phyloP scores from a whole-genome alignment of 306 rosid species.

The Lathyrus oleraceus region DNA sequence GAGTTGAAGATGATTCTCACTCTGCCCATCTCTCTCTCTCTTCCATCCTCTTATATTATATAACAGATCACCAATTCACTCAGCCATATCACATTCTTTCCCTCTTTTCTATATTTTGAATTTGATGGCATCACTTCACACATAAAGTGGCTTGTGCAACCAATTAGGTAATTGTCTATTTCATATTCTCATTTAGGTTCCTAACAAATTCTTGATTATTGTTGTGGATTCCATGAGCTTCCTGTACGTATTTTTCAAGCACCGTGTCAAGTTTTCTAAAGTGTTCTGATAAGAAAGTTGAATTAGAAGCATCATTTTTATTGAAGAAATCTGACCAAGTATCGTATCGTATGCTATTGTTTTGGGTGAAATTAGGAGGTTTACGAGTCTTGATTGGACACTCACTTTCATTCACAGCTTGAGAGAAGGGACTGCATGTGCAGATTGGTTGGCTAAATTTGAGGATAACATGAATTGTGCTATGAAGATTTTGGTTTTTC shows the following conservation, averaged over 20 bases:
- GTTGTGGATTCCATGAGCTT: slow-evolving; percentile 20
- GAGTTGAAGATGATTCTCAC: too few relatives aligned
- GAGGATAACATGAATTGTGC: background rate
- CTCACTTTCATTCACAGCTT: background rate
- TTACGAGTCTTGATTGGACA: background rate
- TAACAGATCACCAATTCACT: too few relatives aligned
- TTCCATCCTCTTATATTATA: too few relatives aligned
- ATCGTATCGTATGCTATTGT: slow-evolving; percentile 5
- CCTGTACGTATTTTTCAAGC: slow-evolving; percentile 9
- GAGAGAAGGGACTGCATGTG: background rate
- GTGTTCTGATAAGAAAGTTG: background rate
- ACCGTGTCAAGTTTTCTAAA: slow-evolving; percentile 8
- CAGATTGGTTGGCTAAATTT: background rate
- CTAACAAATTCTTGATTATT: background rate
- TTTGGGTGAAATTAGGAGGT: background rate
- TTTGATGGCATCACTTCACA: too few relatives aligned
- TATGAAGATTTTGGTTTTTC: background rate
- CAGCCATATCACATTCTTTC: too few relatives aligned
- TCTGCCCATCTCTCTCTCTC: too few relatives aligned
- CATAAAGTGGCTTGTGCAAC: too few relatives aligned
- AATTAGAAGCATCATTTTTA: background rate
- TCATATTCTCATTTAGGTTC: too few relatives aligned
- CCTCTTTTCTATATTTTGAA: too few relatives aligned
- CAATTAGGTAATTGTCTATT: too few relatives aligned
- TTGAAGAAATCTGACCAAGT: background rate